These are phyloP conservation scores for Stagonosporopsis tanaceti DNA, from an alignment of 2,329 filamentous ascomycete genomes.

Conservation along the genomic window DNA sequence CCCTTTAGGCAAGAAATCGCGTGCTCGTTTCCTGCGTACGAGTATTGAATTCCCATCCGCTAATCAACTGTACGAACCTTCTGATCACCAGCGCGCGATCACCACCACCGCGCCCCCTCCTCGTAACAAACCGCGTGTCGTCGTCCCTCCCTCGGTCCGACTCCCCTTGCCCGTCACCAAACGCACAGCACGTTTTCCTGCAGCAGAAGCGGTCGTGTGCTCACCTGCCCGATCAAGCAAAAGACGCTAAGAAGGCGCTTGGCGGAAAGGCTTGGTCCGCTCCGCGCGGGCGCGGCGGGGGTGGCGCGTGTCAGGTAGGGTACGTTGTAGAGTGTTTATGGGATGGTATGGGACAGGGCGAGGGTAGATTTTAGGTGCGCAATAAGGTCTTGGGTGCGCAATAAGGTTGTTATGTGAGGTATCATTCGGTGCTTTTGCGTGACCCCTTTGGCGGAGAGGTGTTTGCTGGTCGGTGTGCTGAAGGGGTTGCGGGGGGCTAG, in stretches of 20 bases:
- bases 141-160: neutral
- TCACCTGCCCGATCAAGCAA: conserved; percentile 1
- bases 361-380: too few relatives aligned
- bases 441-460: neutral
- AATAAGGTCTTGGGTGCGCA: too few relatives aligned
- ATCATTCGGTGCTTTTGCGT: neutral
- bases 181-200: neutral
- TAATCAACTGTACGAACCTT: neutral
- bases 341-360: too few relatives aligned
- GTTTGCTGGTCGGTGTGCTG: neutral
- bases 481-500: neutral
- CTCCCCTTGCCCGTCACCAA: neutral
- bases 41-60: neutral
- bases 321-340: too few relatives aligned
- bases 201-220: neutral
- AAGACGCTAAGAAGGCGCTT: neutral
- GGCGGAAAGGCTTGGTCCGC: conserved; percentile 1
- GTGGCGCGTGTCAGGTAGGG: neutral
- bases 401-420: too few relatives aligned
- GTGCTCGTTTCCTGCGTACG: neutral
- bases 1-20: neutral
- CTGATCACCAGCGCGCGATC: neutral
- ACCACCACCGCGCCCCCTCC: neutral
- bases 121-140: conserved; percentile 1
- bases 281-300: neutral